Percentiles rank a stretch among this genome's conserved stretches.
These are phyloP conservation scores for Colletotrichum navitas DNA, from an alignment of 2,329 filamentous ascomycete genomes.

Conservation along the genomic window DNA sequence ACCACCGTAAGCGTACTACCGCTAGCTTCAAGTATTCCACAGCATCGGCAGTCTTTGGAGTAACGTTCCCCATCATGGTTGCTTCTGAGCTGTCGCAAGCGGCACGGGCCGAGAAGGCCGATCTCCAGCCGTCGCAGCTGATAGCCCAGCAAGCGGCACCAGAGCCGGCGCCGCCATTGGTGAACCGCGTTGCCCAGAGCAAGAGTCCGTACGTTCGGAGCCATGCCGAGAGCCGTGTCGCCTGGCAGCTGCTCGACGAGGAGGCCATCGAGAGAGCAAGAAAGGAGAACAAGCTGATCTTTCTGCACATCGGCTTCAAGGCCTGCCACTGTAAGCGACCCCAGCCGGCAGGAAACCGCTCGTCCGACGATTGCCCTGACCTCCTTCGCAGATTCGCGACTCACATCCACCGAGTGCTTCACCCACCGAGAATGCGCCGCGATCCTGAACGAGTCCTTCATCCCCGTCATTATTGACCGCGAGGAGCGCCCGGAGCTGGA, in stretches of 20 bases:
- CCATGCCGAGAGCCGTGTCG: conserved; percentile 84
- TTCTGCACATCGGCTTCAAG: conserved; percentile 93
- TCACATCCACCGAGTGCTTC: conserved; percentile 95
- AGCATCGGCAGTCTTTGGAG: neutral
- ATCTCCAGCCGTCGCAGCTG: conserved; percentile 49
- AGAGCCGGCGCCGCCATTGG: conserved; percentile 46
- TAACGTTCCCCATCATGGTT: conserved; percentile 47
- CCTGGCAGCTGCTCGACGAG: conserved; percentile 90
- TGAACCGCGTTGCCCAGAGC: conserved; percentile 54
- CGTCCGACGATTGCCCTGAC: conserved; percentile 21
- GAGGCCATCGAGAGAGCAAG: conserved; percentile 83
- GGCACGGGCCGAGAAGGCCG: conserved; percentile 36
- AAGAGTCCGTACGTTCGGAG: conserved; percentile 72
- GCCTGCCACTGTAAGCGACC: conserved; percentile 87
- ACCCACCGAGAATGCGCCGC: conserved; percentile 83
- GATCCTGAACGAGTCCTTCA: conserved; percentile 87
- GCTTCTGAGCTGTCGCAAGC: conserved; percentile 52
- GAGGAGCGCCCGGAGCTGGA: conserved; percentile 96
- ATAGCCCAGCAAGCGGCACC: conserved; percentile 44
- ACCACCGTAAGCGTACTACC: neutral
- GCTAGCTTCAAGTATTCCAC: neutral
- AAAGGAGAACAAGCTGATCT: conserved; percentile 87
- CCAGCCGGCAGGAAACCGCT: neutral
- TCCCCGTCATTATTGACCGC: conserved; percentile 92
- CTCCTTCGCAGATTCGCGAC: conserved; percentile 76